Evolutionary conservation across 2,329 filamentous ascomycete species (phyloP).

Genomic region (Aplosporella prunicola): DNA sequence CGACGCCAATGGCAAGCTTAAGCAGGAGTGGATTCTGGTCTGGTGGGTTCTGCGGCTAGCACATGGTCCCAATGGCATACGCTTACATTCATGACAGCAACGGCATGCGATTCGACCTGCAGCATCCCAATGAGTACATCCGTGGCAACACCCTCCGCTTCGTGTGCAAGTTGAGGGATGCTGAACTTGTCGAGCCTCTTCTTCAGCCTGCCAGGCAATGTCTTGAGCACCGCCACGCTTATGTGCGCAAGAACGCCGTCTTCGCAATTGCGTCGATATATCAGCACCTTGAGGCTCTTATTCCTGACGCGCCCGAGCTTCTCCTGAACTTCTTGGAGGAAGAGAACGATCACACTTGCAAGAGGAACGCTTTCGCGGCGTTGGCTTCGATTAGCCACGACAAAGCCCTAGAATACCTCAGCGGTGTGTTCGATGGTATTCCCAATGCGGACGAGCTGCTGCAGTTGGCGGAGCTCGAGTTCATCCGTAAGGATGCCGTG

Average conservation of each 20-base stretch:
- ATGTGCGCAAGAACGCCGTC: conserved; percentile 96
- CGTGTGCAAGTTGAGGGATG: conserved; percentile 88
- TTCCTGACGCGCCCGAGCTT: conserved; percentile 90
- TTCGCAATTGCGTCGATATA: conserved; percentile 90
- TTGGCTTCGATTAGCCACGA: conserved; percentile 87
- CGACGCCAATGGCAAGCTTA: conserved; percentile 84
- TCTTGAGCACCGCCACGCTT: conserved; percentile 91
- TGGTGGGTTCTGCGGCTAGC: conserved; percentile 55
- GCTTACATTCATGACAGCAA: conserved; percentile 51
- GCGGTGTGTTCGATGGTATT: conserved; percentile 82
- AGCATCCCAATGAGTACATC: conserved; percentile 97
- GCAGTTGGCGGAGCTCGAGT: conserved; percentile 89
- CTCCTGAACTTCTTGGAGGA: conserved; percentile 80
- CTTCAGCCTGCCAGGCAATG: conserved; percentile 86
- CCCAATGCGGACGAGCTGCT: conserved; percentile 89
- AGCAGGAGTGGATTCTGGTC: conserved; percentile 99
- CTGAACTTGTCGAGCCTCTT: conserved; percentile 91
- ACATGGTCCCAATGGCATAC: conserved; percentile 10
- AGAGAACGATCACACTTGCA: conserved; percentile 92
- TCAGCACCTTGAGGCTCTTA: conserved; percentile 80
- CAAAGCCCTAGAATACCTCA: conserved; percentile 80
- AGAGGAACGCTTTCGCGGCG: conserved; percentile 93
- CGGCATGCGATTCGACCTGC: conserved; percentile 92
- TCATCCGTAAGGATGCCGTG: conserved; percentile 95
- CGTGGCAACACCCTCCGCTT: conserved; percentile 97